A percentile compares a stretch with the other conserved stretches of the same genome.
phyloP scores from a whole-genome alignment of 441 rosid species.

The Populus hybrid region DNA sequence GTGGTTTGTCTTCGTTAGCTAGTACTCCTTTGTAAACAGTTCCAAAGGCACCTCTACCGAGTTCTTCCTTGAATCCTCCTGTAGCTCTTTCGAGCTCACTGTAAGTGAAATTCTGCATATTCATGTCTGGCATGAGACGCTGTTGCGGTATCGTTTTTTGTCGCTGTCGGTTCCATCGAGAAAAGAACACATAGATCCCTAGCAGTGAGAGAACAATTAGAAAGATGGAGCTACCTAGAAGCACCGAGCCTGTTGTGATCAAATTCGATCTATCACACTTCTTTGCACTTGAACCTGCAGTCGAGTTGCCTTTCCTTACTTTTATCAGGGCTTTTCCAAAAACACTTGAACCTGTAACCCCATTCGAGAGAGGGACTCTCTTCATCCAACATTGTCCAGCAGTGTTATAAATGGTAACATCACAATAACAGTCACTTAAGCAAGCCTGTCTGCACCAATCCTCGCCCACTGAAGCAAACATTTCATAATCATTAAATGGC shows the following conservation, averaged over 20 bases:
- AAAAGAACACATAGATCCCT: no score
- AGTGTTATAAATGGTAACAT: slow-evolving; percentile 25
- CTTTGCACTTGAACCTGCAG: not conserved
- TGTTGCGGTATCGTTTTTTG: not conserved
- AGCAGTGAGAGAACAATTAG: not conserved
- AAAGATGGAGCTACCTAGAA: slow-evolving; percentile 25
- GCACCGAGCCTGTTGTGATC: slow-evolving; percentile 7
- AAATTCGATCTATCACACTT: slow-evolving; percentile 6
- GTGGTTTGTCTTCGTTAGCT: not conserved
- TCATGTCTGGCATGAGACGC: not conserved
- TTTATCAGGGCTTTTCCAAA: slow-evolving; percentile 9
- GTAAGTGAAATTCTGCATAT: slow-evolving; percentile 22
- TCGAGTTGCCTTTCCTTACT: slow-evolving; percentile 6
- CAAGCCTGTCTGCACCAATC: not conserved
- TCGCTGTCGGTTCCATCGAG: not conserved
- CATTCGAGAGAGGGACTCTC: slow-evolving; percentile 16
- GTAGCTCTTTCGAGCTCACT: slow-evolving; percentile 35
- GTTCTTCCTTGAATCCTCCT: slow-evolving; percentile 28
- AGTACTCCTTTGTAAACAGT: not conserved
- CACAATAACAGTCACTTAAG: slow-evolving; percentile 43
- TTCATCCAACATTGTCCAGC: slow-evolving; percentile 36
- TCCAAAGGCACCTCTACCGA: slow-evolving; percentile 22
- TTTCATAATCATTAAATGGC: no score
- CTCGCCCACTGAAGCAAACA: no score
- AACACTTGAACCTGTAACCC: no score